Evolutionary conservation across 2,329 filamentous ascomycete genomes (phyloP).

Genomic region (Aspergillus thermomutatus): DNA sequence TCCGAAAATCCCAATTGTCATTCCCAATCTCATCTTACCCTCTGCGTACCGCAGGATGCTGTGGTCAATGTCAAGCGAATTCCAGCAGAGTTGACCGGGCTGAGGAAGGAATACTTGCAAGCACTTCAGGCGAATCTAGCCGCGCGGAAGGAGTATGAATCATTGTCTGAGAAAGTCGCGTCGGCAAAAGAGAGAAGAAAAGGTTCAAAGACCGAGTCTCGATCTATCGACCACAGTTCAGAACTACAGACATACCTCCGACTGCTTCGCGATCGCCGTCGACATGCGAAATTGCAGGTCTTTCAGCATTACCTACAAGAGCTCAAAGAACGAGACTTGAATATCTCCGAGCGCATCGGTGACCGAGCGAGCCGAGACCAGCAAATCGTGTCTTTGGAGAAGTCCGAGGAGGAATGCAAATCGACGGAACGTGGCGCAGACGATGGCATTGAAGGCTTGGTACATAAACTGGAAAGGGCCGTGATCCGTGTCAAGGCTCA

Average conservation of each 20-base stretch:
- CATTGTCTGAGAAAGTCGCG: constrained; percentile 30
- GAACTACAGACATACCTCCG: constrained; percentile 41
- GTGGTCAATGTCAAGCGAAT: constrained; percentile 32
- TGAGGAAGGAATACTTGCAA: constrained; percentile 44
- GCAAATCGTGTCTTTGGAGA: constrained; percentile 14
- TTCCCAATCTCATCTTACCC: constrained; percentile 31
- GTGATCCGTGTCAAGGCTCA: constrained; percentile 36
- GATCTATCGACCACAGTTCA: constrained; percentile 17
- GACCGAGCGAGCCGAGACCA: constrained; percentile 11
- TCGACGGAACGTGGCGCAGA: constrained; percentile 7
- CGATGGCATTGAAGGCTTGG: constrained; percentile 29
- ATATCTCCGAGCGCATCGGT: constrained; percentile 20
- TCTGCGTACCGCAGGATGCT: constrained; percentile 33
- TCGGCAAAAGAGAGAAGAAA: constrained; percentile 24
- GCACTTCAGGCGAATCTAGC: constrained; percentile 43
- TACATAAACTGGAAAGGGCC: constrained; percentile 38
- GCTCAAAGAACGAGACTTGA: constrained; percentile 29
- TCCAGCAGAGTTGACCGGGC: constrained; percentile 39
- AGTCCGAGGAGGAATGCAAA: constrained; percentile 12
- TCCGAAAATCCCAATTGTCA: constrained; percentile 15
- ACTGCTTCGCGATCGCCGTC: constrained; percentile 45
- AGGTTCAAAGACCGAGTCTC: constrained; percentile 16
- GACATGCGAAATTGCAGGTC: constrained; percentile 45
- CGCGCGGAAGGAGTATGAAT: constrained; percentile 38
- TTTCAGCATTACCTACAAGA: constrained; percentile 46